These are phyloP conservation scores for Pichiaceae sp. DNA, from an alignment of 1,139 yeast genomes.

Conservation along the genomic window DNA sequence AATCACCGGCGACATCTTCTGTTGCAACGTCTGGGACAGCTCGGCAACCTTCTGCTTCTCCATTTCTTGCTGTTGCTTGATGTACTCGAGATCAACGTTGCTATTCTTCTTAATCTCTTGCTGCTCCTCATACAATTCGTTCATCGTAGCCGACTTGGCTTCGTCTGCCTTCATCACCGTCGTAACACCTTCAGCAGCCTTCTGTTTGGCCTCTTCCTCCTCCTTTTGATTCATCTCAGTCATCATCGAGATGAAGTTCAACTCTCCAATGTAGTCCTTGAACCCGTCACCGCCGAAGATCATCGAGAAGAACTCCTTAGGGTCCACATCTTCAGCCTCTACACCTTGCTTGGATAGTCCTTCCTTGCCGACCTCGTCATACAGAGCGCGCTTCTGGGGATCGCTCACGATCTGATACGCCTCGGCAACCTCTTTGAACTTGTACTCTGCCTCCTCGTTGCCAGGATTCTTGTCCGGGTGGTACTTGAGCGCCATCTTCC, in stretches of 20 bases:
- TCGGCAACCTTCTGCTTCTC: constrained; percentile 48
- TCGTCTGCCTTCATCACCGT: constrained; percentile 4
- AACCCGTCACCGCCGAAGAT: constrained; percentile 94
- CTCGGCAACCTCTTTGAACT: constrained; percentile 50
- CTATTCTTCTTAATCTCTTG: constrained; percentile 31
- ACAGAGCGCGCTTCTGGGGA: constrained; percentile 60
- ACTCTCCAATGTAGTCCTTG: constrained; percentile 72
- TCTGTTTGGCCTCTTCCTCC: constrained; percentile 7
- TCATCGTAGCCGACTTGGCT: constrained; percentile 6
- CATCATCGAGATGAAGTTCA: constrained; percentile 53
- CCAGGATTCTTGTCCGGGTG: constrained; percentile 97
- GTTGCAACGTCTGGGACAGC: constrained; percentile 37
- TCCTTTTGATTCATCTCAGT: constrained; percentile 30
- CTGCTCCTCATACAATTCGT: constrained; percentile 7
- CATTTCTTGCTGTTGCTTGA: constrained; percentile 47
- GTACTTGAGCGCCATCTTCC: constrained; percentile 77
- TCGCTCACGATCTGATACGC: constrained; percentile 83
- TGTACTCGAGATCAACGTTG: constrained; percentile 44
- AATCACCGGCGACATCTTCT: constrained; percentile 33
- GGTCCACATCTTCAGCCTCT: constrained; percentile 68
- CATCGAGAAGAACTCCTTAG: constrained; percentile 76
- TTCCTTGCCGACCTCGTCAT: constrained; percentile 82
- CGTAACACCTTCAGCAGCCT: neutral
- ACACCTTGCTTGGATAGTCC: constrained; percentile 33
- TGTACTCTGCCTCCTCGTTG: constrained; percentile 66